A percentile compares a stretch with the other conserved stretches of the same genome.
These are phyloP conservation scores for Nicotiana rustica DNA, from an alignment of 305 asterid genomes.

Conservation along the genomic window DNA sequence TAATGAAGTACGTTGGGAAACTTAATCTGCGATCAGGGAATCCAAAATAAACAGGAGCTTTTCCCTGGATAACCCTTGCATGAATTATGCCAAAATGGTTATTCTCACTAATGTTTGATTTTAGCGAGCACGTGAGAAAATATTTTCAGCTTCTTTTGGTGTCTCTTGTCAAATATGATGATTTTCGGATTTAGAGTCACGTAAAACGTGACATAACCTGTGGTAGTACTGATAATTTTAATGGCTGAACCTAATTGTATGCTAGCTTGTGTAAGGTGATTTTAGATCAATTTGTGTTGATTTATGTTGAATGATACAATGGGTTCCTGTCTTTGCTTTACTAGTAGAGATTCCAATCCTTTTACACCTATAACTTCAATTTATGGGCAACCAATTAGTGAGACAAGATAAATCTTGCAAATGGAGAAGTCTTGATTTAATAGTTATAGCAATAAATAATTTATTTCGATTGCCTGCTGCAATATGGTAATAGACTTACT, in stretches of 20 bases:
- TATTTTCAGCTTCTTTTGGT: slow-evolving; percentile 4
- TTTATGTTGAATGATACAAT: not conserved
- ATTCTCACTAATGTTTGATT: not conserved
- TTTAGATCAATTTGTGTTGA: not conserved
- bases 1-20: not conserved
- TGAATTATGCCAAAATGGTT: not conserved
- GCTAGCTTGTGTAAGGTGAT: not conserved
- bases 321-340: not conserved
- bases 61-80: not conserved
- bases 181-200: not conserved
- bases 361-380: not conserved
- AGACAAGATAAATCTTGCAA: not conserved
- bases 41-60: not conserved
- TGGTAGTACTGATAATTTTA: not conserved
- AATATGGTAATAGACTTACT: slow-evolving; percentile 19
- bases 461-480: slow-evolving; percentile 3
- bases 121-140: not conserved
- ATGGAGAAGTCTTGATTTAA: slow-evolving; percentile 12
- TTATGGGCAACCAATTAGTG: slow-evolving; percentile 16
- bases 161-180: not conserved
- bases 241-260: not conserved
- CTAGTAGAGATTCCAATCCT: not conserved
- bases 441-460: not conserved
- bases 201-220: slow-evolving; percentile 16
- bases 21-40: not conserved